A percentile compares a stretch with the other conserved stretches of the same genome.
Evolutionary conservation across 768 basidiomycete species (phyloP).

Genomic region (Amanita rimosa): DNA sequence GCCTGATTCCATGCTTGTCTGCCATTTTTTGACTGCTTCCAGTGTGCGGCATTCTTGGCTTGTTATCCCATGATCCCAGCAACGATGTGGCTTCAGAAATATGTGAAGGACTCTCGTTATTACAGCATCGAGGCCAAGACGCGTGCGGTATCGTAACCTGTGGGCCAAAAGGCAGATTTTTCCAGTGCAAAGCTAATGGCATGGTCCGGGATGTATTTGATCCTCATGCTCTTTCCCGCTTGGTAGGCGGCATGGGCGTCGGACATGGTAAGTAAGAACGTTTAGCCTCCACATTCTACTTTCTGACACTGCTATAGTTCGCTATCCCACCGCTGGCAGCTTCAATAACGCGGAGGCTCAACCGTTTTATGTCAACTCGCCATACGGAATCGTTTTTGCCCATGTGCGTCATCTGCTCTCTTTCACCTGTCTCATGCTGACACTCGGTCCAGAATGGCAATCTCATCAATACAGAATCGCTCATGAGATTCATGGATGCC

Average conservation of each 20-base stretch:
- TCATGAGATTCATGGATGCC: slow-evolving; percentile 92
- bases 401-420: slow-evolving; percentile 50
- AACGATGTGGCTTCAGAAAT: slow-evolving; percentile 79
- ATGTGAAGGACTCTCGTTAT: slow-evolving; percentile 85
- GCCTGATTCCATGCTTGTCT: neutral
- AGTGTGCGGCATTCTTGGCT: slow-evolving; percentile 92
- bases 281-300: slow-evolving; percentile 4
- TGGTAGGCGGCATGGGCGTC: slow-evolving; percentile 93
- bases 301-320: slow-evolving; percentile 38
- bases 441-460: slow-evolving; percentile 74
- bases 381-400: slow-evolving; percentile 96
- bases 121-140: slow-evolving; percentile 97
- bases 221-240: slow-evolving; percentile 54
- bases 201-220: slow-evolving; percentile 99
- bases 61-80: slow-evolving; percentile 70
- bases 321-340: slow-evolving; percentile 97
- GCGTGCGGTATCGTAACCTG: slow-evolving; percentile 97
- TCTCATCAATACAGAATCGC: slow-evolving; percentile 79
- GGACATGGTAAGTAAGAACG: slow-evolving; percentile 67
- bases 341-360: slow-evolving; percentile 96
- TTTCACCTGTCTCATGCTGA: slow-evolving; percentile 3
- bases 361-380: slow-evolving; percentile 99
- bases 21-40: neutral
- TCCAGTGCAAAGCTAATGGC: slow-evolving; percentile 97
- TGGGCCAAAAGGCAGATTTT: slow-evolving; percentile 89